Percentiles rank a stretch among this genome's conserved stretches.
These are phyloP conservation scores for Corymbia citriodora DNA, from an alignment of 441 rosid genomes.

Conservation along the genomic window DNA sequence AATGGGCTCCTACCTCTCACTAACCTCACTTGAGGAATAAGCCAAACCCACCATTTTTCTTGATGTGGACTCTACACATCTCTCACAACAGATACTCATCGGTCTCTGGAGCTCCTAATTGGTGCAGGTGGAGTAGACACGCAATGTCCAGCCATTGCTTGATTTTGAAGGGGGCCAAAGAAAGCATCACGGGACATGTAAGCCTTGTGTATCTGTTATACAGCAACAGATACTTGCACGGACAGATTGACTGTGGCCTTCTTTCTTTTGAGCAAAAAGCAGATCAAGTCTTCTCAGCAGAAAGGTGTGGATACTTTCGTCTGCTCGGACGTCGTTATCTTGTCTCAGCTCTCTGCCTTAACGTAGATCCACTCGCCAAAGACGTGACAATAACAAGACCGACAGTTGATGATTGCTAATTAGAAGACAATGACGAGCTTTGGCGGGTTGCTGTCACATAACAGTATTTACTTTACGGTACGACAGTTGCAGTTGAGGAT, in stretches of 20 bases:
- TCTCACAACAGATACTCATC: slow-evolving; percentile 2
- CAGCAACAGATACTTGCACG: not conserved
- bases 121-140: not conserved
- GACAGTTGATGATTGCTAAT: not conserved
- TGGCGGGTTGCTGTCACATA: not conserved
- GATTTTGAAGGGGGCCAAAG: not conserved
- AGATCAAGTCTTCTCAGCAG: not conserved
- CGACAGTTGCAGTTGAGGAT: not conserved
- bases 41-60: slow-evolving; percentile 6
- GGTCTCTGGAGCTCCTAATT: not conserved
- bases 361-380: not conserved
- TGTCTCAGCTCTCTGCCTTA: not conserved
- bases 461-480: not conserved
- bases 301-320: not conserved
- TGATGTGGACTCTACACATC: not conserved
- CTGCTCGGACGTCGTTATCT: not conserved
- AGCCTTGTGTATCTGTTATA: not conserved
- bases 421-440: not conserved
- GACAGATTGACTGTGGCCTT: not conserved
- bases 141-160: not conserved
- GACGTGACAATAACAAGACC: not conserved
- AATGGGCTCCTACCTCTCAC: slow-evolving; percentile 17
- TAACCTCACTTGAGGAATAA: slow-evolving; percentile 25
- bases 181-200: not conserved
- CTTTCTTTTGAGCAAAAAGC: not conserved